Conservation (phyloP, 2,329 filamentous ascomycete genomes). For the Drechslera avenae region DNA sequence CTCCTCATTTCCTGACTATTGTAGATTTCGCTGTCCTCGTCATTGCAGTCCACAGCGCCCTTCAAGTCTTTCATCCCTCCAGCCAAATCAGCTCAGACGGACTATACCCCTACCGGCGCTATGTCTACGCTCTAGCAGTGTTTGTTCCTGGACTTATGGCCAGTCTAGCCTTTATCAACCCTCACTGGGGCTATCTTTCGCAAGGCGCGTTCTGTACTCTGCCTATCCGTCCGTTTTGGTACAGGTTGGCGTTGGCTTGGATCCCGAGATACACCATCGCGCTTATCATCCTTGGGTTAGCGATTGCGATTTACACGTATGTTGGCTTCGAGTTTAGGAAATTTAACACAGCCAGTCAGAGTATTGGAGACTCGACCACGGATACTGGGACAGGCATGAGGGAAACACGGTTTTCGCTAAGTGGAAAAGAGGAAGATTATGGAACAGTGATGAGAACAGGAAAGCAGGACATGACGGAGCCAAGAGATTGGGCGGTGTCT, state of each 20-base stretch:
- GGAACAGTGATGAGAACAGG: too few relatives aligned
- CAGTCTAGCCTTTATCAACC: slow-evolving; percentile 66
- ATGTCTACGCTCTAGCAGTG: slow-evolving; percentile 63
- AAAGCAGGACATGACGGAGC: too few relatives aligned
- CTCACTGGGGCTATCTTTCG: slow-evolving; percentile 61
- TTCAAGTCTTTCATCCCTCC: slow-evolving; percentile 70
- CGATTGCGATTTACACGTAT: slow-evolving; percentile 72
- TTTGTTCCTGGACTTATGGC: slow-evolving; percentile 65
- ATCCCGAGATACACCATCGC: slow-evolving; percentile 74
- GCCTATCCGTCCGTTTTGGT: slow-evolving; percentile 70
- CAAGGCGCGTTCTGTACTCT: slow-evolving; percentile 73
- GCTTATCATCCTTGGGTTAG: slow-evolving; percentile 66
- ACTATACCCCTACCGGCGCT: slow-evolving; percentile 68
- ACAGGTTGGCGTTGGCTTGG: slow-evolving; percentile 71
- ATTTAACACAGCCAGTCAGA: slow-evolving; percentile 35
- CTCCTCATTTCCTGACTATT: background rate
- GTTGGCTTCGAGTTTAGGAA: slow-evolving; percentile 55
- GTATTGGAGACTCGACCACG: slow-evolving; percentile 15
- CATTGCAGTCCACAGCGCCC: slow-evolving; percentile 73
- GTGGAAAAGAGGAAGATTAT: background rate
- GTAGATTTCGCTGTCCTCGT: slow-evolving; percentile 71
- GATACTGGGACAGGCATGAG: background rate
- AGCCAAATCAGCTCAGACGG: slow-evolving; percentile 60
- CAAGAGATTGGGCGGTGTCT: too few relatives aligned
- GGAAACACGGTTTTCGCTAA: background rate